Evolutionary conservation across 2,329 filamentous ascomycete genomes (phyloP), one percentile per base, ranked within the genome.

Genomic region (Xylariales sp.): DNA sequence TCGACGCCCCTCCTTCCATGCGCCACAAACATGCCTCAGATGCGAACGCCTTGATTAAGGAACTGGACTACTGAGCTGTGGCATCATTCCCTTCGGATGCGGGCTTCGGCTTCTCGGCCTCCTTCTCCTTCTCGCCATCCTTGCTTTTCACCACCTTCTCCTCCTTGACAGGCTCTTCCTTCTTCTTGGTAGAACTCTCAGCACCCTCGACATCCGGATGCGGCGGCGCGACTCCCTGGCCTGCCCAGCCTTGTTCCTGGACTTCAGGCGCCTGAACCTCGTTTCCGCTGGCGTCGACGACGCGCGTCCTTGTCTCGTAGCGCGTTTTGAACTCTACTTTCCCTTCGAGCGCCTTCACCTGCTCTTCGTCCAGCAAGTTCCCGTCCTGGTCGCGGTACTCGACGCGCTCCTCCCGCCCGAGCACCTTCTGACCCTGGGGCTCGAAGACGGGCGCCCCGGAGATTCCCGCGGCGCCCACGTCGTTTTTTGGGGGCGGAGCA

Each of bases 301-400:
- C 66, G 44, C 88, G 83, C 7, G 89, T 96, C 50, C 86, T 79
- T n/a, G 91, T 96, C 72, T 97, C 91, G 61, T 96, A 96, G 51
- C 84, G 85, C 10, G 93, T 97, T 69, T 94, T 83, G 69, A 98
- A 96, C 56, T 88, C 88, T 45, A 97, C 90, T 65, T 95, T 94
- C 56, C 91, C 93, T 62, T 91, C 79, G 22, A 98, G 78, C 15
- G 78, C 79, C 56, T 85, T 80, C 45, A 98, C 89, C 60, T 95
- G 80, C 57, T 89, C 86, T 41, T 85, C 80, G 57, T 91, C 72
- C 22, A 98, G 77, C 22, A 97, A 63, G 58, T 96, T 96, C 51
- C 93, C 93, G 53, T 95, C 75, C 63, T 96, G 88, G 62, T 97
- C 93, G 40, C 93, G 86, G 68, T 95, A 98, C 66, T 97, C 93